Base-by-base conservation (phyloP, 495 filamentous ascomycete genomes). In the Amorphotheca resinae region DNA sequence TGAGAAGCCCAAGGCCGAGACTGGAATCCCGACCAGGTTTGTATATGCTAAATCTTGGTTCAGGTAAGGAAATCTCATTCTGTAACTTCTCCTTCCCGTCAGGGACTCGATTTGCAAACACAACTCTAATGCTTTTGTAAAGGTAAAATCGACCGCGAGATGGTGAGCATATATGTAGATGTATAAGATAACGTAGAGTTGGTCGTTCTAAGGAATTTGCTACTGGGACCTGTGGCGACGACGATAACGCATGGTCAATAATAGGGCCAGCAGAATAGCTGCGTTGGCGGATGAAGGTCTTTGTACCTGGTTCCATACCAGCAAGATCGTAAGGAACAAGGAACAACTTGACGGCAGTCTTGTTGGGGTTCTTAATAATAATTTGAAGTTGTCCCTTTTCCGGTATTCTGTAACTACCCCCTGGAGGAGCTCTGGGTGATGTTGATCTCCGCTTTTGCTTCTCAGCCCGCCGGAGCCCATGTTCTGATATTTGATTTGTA, bases 41-140 rank as follows among this genome's bases (percentile, higher is more conserved):
- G 64, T 95, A 99, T 9, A 79, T 67, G 45, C 77, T 82, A 54
- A 84, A 99, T 26, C 81, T 74, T 33, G 91, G 91, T 44, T 95
- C 85, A 0, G 93, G 88, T 38, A 82, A 67, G 40, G 93, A 83
- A 22, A 89, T 82, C 56, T 99, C 91, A 55, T 93, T 95, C 6
- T 81, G 76, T 31, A 99, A 68, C 44, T 78, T 85, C 64, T 96
- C 91, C 57, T 96, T 95, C 21, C 87, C 91, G 55, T 99, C 91
- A 0, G 93, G 91, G 2, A 95, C 93, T 21, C 91, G 78, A 59
- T 99, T 99, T 41, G 91, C 91, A 60, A 99, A 99, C 2, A 99
- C 91, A 34, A 99, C 86, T 22, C 91, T 76, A 45, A 96, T 83
- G 44, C 72, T 83, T 54, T 88, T 93, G 66, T 96, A 86, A 2